Base-by-base conservation (phyloP, 2,329 filamentous ascomycete genomes). In the Scedosporium dehoogii region DNA sequence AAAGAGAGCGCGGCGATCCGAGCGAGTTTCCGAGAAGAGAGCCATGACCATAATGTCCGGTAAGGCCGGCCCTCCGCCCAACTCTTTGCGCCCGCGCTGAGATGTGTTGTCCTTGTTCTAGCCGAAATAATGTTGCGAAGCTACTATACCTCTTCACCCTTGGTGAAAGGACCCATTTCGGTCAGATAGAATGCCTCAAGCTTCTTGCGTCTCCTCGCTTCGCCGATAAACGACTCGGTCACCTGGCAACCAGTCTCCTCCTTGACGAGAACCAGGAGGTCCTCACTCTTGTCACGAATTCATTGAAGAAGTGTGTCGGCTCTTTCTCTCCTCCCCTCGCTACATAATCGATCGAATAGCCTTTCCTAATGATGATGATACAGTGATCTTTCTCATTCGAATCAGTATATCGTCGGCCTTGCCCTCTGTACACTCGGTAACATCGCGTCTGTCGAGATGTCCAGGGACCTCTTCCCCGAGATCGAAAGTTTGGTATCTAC, bases 241-340 rank as follows among this genome's bases (percentile, higher is more conserved):
- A 99, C 72, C 79, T 99, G 67, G 94, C 94, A 25, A 99, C 94
- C 18, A 99, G 97, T 86, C 78, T 99, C 72, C 77, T 99, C 67
- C 80, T 99, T 65, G 94, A 99, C 74, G 94, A 99, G 81, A 99
- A 99, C 70, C 94, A 99, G 74, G 96, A 99, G 75, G 96, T 99
- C 21, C 75, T 99, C 71, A 99, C 94, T 1, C 79, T 99, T 64
- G 96, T 99, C 63, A 99, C 94, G 41, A 99, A 99, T 76, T 99
- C 94, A 10, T 78, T 99, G 67, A 94, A 97, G 75, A 99, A 97
- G 92, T 96, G 82, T 65, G 81, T 71, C 58, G 21, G 5, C 59
- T 51, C 16, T 51, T 14, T 6, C 6, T 3, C 14, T 56, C 14
- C 56, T 42, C 12, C 12, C 51, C 16, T 48, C 21, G 16, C 29